Base-by-base conservation (phyloP, 1,139 yeast genomes). In the Groenewaldozyma auringiensis region DNA sequence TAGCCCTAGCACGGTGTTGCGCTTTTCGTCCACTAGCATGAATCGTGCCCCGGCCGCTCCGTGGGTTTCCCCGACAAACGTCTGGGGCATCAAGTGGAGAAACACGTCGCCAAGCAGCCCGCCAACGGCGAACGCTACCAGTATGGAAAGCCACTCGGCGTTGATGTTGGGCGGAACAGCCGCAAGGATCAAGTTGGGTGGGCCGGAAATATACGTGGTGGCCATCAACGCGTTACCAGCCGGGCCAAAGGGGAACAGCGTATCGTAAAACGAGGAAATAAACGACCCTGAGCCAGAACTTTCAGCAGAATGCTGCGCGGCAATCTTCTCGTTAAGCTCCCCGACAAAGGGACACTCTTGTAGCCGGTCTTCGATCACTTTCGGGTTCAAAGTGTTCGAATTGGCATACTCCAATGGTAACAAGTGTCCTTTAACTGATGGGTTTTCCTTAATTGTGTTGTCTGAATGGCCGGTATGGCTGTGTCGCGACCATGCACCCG, bases 101-200 rank as follows among this genome's bases (percentile, higher is more conserved):
- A 81, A 79, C 3, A 81, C 78, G 57, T 81, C 87, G 37, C 88
- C 88, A 31, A 82, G 63, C 33, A 81, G 64, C 1, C 86, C 83
- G 38, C 89, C 89, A 40, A 78, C 71, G 16, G 88, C 87, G 64
- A 81, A 81, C 39, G 83, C 69, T 2, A 80, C 83, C 47, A 81
- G 60, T 29, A 74, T 58, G 14, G 76, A 68, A 34, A 79, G 63
- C 37, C 71, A 61, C 2, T 71, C 61, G 2, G 78, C 73, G 47
- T 73, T 66, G 43, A 76, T 74, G 41, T 60, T 60, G 3, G 70
- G 66, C 2, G 84, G 84, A 39, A 78, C 69, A 34, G 73, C 59
- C 0, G 74, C 74, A 21, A 81, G 63, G 29, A 79, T 61, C 37
- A 78, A 53, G 54, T 76, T 78, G 32, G 88, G 85, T 4, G 82